Evolutionary conservation across 148 eudicot species (phyloP).

Genomic region (Fallopia convolvulus): DNA sequence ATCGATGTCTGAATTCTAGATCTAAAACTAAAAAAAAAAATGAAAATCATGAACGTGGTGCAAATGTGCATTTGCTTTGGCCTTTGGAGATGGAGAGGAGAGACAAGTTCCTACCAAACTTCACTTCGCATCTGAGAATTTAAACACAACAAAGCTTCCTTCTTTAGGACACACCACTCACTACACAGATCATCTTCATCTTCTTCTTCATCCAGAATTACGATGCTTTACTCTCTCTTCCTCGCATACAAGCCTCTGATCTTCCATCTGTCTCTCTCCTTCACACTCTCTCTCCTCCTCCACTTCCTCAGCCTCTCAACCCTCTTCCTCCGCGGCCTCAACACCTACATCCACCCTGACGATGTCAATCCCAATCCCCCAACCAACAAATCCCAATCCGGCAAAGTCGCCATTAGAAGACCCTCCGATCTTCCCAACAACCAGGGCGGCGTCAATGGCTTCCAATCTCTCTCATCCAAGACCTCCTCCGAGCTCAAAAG

Average conservation of each 20-base stretch:
- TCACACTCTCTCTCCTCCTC: constrained; percentile 45
- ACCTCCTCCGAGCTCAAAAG: constrained; percentile 46
- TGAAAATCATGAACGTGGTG: neutral
- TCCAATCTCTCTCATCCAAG: constrained; percentile 34
- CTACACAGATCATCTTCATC: neutral
- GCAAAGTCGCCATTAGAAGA: constrained; percentile 65
- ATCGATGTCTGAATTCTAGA: neutral
- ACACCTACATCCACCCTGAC: constrained; percentile 97
- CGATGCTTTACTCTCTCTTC: constrained; percentile 17
- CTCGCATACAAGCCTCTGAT: constrained; percentile 40
- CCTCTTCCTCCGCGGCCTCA: constrained; percentile 58
- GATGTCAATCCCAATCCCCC: constrained; percentile 45
- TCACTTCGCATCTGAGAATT: neutral
- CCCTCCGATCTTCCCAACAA: constrained; percentile 38
- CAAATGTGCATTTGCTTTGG: neutral
- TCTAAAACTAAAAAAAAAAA: neutral
- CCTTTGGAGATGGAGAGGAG: neutral
- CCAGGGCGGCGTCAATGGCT: constrained; percentile 27
- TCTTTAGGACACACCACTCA: neutral
- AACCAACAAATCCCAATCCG: constrained; percentile 28
- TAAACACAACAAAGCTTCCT: neutral
- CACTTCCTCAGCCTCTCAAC: constrained; percentile 50
- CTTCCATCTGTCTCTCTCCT: constrained; percentile 44
- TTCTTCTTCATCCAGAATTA: neutral
- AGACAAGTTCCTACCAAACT: neutral